Percentiles rank a stretch among this genome's conserved stretches.
Evolutionary conservation across 139 green algal genomes (phyloP).

Genomic region (Asterochloris erici): DNA sequence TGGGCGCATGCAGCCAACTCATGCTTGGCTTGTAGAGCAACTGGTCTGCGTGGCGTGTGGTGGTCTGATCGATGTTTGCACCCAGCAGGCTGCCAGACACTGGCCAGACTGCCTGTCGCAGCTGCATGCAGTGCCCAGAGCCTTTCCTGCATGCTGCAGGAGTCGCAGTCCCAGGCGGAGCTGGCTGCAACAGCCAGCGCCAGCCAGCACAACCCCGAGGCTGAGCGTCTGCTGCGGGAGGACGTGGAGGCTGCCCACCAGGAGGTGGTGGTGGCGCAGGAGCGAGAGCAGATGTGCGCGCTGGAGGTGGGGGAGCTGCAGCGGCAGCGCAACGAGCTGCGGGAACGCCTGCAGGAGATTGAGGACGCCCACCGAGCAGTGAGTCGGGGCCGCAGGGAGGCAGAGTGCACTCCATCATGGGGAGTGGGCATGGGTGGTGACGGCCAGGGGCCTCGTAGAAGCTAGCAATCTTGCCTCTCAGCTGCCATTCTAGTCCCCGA

Average conservation of each 20-base stretch:
- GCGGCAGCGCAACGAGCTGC: constrained; percentile 50
- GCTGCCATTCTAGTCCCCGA: too few species aligned
- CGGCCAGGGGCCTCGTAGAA: too few species aligned
- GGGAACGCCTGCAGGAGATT: constrained; percentile 34
- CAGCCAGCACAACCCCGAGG: not conserved
- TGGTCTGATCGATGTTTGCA: too few species aligned
- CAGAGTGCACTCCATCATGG: too few species aligned
- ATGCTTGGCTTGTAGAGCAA: too few species aligned
- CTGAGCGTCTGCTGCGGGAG: constrained; percentile 53
- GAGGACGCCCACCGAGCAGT: constrained; percentile 40
- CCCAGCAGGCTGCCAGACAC: too few species aligned
- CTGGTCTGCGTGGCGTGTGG: too few species aligned
- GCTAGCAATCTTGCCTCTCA: too few species aligned
- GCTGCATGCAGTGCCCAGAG: not conserved
- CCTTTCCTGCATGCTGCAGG: not conserved
- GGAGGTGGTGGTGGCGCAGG: constrained; percentile 58
- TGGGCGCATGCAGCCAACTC: too few species aligned
- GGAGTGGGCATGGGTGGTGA: too few species aligned
- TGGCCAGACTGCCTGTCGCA: not conserved
- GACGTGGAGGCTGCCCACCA: constrained; percentile 64
- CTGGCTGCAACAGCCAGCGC: not conserved
- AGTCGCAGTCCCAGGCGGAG: not conserved
- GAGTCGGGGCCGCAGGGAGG: not conserved
- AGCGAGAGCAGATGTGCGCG: constrained; percentile 61
- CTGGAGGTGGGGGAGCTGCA: constrained; percentile 58